phyloP scores from a whole-genome alignment of 768 basidiomycete genomes.

The Termitomyces eurrhizus region DNA sequence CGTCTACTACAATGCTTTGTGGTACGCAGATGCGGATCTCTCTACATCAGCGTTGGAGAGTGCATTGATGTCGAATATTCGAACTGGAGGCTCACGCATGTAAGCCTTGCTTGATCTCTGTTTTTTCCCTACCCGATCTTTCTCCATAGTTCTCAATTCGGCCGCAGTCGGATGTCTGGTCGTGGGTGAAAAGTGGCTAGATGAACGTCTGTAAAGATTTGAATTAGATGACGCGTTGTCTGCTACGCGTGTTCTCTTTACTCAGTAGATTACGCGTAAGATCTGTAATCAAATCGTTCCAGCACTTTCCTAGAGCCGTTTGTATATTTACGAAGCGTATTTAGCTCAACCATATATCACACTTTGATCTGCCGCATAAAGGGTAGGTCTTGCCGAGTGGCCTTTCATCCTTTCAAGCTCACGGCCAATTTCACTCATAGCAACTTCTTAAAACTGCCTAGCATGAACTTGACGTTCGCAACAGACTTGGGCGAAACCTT shows the following conservation, averaged over 20 bases:
- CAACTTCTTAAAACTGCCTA: slow-evolving; percentile 7
- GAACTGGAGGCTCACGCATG: slow-evolving; percentile 64
- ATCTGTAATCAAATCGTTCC: slow-evolving; percentile 18
- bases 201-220: background rate
- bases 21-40: slow-evolving; percentile 57
- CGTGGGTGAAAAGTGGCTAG: slow-evolving; percentile 16
- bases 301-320: slow-evolving; percentile 14
- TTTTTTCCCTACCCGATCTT: slow-evolving; percentile 1
- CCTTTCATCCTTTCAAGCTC: background rate
- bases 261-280: slow-evolving; percentile 9
- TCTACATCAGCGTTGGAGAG: slow-evolving; percentile 81
- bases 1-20: background rate
- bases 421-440: slow-evolving; percentile 1
- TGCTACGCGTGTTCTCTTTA: slow-evolving; percentile 9
- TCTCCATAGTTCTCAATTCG: slow-evolving; percentile 31
- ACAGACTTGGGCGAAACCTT: slow-evolving; percentile 64
- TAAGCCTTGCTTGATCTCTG: slow-evolving; percentile 36
- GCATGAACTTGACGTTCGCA: slow-evolving; percentile 72
- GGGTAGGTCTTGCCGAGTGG: background rate
- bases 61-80: slow-evolving; percentile 72
- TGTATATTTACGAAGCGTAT: slow-evolving; percentile 3
- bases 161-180: slow-evolving; percentile 30
- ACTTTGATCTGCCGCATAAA: slow-evolving; percentile 5
- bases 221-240: slow-evolving; percentile 10
- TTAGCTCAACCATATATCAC: background rate